These are phyloP conservation scores for Stevia rebaudiana DNA, from an alignment of 140 eudicot genomes.

Conservation along the genomic window DNA sequence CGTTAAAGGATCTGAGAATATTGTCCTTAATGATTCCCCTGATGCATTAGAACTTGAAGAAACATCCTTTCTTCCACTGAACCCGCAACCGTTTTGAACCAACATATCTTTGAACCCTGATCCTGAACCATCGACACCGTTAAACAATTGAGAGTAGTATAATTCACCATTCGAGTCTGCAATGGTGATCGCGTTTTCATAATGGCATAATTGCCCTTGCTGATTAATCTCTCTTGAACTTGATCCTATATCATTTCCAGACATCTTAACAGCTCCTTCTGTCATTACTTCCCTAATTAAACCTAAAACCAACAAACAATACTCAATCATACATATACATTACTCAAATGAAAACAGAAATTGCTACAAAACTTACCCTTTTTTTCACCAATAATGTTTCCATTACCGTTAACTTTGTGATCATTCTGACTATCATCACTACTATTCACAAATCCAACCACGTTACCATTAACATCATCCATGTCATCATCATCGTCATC, in stretches of 20 bases:
- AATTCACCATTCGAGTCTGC: constrained; percentile 49
- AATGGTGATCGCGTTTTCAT: constrained; percentile 43
- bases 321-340: neutral
- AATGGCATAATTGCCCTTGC: constrained; percentile 33
- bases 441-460: constrained; percentile 14
- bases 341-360: neutral
- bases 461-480: constrained; percentile 29
- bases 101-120: constrained; percentile 47
- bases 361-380: constrained; percentile 21
- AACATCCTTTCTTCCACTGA: constrained; percentile 65
- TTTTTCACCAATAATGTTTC: constrained; percentile 19
- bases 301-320: constrained; percentile 24
- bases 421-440: neutral
- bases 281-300: constrained; percentile 33
- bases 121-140: constrained; percentile 52
- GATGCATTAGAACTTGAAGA: constrained; percentile 47
- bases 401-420: constrained; percentile 17
- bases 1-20: constrained; percentile 84
- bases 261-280: constrained; percentile 31
- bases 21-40: constrained; percentile 62
- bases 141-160: constrained; percentile 51
- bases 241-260: constrained; percentile 42
- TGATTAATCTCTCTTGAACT: constrained; percentile 29
- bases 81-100: constrained; percentile 62
- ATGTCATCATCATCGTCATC: constrained; percentile 33